Percentiles rank a stretch among this genome's conserved stretches.
phyloP scores from a whole-genome alignment of 768 basidiomycete species.

The Phaeolepiota aurea region DNA sequence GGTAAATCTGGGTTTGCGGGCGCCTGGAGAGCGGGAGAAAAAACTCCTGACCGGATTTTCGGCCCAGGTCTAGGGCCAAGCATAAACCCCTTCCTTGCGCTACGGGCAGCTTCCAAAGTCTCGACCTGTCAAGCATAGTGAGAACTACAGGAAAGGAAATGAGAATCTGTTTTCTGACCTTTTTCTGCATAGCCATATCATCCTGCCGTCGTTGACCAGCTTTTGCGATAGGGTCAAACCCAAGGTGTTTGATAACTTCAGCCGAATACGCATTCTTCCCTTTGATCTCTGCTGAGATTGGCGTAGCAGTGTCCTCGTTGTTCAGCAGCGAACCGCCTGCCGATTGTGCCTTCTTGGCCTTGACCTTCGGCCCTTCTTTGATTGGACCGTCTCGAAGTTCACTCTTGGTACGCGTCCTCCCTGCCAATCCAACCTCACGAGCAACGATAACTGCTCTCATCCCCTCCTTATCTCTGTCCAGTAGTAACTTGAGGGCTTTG shows the following conservation, averaged over 20 bases:
- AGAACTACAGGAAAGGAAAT: conserved; percentile 1
- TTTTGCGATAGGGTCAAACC: conserved; percentile 71
- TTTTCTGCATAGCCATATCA: conserved; percentile 38
- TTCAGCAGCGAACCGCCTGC: neutral
- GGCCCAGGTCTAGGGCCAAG: conserved; percentile 61
- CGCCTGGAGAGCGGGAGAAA: conserved; percentile 26
- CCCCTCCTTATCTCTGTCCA: conserved; percentile 61
- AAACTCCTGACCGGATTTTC: conserved; percentile 55
- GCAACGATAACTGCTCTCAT: conserved; percentile 57
- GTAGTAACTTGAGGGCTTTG: conserved; percentile 44
- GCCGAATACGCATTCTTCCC: conserved; percentile 46
- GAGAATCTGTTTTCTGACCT: conserved; percentile 37
- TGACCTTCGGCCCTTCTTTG: conserved; percentile 12
- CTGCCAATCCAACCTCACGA: conserved; percentile 30
- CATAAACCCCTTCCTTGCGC: conserved; percentile 39
- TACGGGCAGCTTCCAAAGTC: conserved; percentile 42
- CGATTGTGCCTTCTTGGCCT: conserved; percentile 8
- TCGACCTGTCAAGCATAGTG: conserved; percentile 34
- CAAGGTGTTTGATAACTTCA: conserved; percentile 58
- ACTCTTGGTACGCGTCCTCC: conserved; percentile 3
- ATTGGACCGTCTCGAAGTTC: conserved; percentile 11
- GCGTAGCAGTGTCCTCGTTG: neutral
- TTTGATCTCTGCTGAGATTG: neutral
- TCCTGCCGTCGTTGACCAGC: conserved; percentile 33
- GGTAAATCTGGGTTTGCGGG: neutral